A percentile compares a stretch with the other conserved stretches of the same genome.
These are phyloP conservation scores for Tetracladium marchalianum DNA, from an alignment of 495 filamentous ascomycete species.

Conservation along the genomic window DNA sequence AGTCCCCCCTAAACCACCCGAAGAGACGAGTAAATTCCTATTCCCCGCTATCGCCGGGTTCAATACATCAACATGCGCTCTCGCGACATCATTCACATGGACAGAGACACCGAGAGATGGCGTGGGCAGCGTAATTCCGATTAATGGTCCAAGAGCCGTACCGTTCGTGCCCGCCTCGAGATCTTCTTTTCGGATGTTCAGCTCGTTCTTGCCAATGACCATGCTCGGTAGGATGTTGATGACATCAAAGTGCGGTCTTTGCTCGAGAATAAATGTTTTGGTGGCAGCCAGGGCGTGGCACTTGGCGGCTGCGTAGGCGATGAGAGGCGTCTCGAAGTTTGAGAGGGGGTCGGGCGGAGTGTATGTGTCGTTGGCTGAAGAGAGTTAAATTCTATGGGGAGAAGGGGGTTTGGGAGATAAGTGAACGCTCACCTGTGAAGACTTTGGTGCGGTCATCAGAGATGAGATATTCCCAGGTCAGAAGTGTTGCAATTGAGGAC, in stretches of 20 bases:
- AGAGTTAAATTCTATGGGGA: background rate
- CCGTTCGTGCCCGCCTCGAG: slow-evolving; percentile 28
- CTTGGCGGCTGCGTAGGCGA: slow-evolving; percentile 16
- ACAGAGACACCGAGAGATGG: slow-evolving; percentile 25
- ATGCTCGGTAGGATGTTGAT: slow-evolving; percentile 34
- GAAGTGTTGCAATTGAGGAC: slow-evolving; percentile 25
- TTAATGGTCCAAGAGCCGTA: slow-evolving; percentile 24
- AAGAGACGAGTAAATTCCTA: slow-evolving; percentile 26
- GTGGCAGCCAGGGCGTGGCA: slow-evolving; percentile 26
- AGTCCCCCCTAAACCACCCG: slow-evolving; percentile 17
- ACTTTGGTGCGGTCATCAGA: slow-evolving; percentile 2
- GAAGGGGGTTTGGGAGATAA: background rate
- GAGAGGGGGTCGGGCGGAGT: background rate
- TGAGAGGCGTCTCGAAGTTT: slow-evolving; percentile 7
- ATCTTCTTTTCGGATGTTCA: slow-evolving; percentile 21
- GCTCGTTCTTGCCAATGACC: slow-evolving; percentile 32
- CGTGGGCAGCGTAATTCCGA: slow-evolving; percentile 17
- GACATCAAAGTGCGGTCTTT: slow-evolving; percentile 32
- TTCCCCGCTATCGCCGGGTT: slow-evolving; percentile 28
- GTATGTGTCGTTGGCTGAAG: background rate
- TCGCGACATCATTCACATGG: slow-evolving; percentile 32
- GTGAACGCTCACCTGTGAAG: no score
- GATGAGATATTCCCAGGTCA: slow-evolving; percentile 11
- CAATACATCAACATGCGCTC: slow-evolving; percentile 31
- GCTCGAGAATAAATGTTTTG: slow-evolving; percentile 26